These are phyloP conservation scores for Adansonia digitata DNA, from an alignment of 345 rosid genomes.

Conservation along the genomic window DNA sequence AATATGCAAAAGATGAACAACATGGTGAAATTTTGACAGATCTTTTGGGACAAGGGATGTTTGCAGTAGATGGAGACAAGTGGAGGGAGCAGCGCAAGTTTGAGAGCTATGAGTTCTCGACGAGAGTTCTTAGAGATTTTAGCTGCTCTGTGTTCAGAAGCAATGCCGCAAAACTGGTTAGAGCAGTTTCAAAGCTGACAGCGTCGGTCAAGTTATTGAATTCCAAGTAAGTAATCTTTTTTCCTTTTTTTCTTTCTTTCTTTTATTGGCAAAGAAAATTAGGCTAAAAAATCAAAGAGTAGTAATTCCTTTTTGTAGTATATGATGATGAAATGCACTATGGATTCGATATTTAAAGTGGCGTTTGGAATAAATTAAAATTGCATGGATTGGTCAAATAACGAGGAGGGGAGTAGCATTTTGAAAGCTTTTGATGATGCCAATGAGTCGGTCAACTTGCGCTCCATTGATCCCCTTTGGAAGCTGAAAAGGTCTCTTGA, in stretches of 20 bases:
- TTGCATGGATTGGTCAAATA: conserved; percentile 50
- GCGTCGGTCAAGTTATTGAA: conserved; percentile 37
- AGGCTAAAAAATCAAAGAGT: no score
- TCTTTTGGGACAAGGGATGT: conserved; percentile 78
- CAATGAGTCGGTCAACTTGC: conserved; percentile 40
- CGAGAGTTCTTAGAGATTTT: conserved; percentile 61
- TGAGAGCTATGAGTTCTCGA: conserved; percentile 68
- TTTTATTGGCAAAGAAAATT: no score
- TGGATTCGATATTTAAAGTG: conserved; percentile 78
- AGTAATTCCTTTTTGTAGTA: conserved; percentile 28
- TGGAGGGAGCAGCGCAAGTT: conserved; percentile 86
- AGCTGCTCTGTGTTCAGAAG: conserved; percentile 59
- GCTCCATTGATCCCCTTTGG: conserved; percentile 66
- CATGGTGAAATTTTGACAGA: conserved; percentile 29
- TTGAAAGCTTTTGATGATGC: conserved; percentile 74
- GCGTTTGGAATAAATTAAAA: conserved; percentile 69
- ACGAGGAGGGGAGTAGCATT: conserved; percentile 36
- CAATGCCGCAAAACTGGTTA: conserved; percentile 46
- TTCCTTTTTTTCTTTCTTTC: no score
- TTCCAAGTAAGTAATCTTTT: conserved; percentile 46
- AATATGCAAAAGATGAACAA: conserved; percentile 41
- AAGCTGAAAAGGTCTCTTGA: conserved; percentile 50
- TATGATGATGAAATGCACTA: conserved; percentile 52
- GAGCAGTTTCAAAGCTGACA: conserved; percentile 27
- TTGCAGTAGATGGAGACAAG: conserved; percentile 65